Percentiles rank a stretch among this genome's conserved stretches.
phyloP scores from a whole-genome alignment of 176 grass and related monocot genomes.

The Zoysia pacifica region DNA sequence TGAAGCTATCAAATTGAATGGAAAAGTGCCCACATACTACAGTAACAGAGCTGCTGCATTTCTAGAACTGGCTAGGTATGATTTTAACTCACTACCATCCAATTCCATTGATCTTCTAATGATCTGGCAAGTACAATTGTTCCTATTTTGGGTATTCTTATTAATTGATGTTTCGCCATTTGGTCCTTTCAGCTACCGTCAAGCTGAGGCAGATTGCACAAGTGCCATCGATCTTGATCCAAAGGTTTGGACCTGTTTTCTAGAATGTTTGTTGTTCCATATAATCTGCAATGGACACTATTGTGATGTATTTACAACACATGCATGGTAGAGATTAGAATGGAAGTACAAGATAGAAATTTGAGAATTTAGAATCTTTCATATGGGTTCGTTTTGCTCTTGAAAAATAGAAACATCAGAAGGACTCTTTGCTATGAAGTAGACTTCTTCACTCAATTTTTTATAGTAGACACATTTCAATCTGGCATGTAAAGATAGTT shows the following conservation, averaged over 20 bases:
- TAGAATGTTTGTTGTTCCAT: neutral
- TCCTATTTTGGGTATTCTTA: neutral
- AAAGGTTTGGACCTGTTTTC: conserved; percentile 63
- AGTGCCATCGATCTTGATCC: conserved; percentile 84
- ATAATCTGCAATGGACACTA: neutral
- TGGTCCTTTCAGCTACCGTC: conserved; percentile 71
- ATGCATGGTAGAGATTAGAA: neutral
- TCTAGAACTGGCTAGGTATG: conserved; percentile 74
- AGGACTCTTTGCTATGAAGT: neutral
- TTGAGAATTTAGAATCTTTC: neutral
- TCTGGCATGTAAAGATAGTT: too few relatives aligned
- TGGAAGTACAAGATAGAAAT: neutral
- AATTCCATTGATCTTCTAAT: conserved; percentile 8
- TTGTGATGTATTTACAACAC: neutral
- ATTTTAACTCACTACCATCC: neutral
- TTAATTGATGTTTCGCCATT: conserved; percentile 35
- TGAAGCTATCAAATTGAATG: conserved; percentile 95
- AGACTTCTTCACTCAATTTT: neutral
- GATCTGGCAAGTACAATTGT: neutral
- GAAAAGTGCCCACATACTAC: conserved; percentile 83
- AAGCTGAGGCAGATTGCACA: conserved; percentile 91
- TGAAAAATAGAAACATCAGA: neutral
- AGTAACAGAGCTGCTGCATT: conserved; percentile 96
- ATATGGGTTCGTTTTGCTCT: neutral
- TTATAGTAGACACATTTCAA: neutral